Conservation (phyloP, 2,329 filamentous ascomycete genomes). For the Aureobasidium lini region DNA sequence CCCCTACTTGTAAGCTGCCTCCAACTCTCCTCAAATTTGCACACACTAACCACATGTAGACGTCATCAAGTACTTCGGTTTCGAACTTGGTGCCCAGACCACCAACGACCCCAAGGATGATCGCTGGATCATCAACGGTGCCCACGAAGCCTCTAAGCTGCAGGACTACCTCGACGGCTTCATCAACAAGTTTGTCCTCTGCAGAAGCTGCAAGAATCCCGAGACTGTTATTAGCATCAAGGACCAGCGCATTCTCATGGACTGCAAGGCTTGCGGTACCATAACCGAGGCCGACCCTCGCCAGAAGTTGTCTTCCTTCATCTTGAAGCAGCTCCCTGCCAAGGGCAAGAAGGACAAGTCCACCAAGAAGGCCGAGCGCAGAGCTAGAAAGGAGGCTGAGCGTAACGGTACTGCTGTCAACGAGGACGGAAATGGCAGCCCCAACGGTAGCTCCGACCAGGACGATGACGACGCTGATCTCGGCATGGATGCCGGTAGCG, state of each 20-base stretch:
- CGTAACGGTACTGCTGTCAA: slow-evolving; percentile 42
- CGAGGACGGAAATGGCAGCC: slow-evolving; percentile 52
- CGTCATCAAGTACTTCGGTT: slow-evolving; percentile 99
- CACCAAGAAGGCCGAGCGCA: slow-evolving; percentile 78
- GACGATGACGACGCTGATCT: slow-evolving; percentile 58
- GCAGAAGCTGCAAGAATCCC: slow-evolving; percentile 99
- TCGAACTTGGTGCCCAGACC: slow-evolving; percentile 96
- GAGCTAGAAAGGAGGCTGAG: slow-evolving; percentile 69
- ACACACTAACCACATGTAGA: slow-evolving; percentile 35
- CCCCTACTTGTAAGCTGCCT: slow-evolving; percentile 57
- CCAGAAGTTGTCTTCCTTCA: slow-evolving; percentile 94
- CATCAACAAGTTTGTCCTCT: slow-evolving; percentile 97
- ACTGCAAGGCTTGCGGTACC: slow-evolving; percentile 98
- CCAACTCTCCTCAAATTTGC: neutral
- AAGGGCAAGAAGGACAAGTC: slow-evolving; percentile 95
- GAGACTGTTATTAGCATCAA: slow-evolving; percentile 96
- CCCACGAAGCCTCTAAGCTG: slow-evolving; percentile 88
- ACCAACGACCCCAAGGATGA: slow-evolving; percentile 96
- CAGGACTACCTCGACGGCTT: slow-evolving; percentile 98
- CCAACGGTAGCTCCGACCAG: slow-evolving; percentile 53
- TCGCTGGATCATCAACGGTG: slow-evolving; percentile 99
- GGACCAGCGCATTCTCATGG: slow-evolving; percentile 74
- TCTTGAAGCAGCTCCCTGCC: slow-evolving; percentile 92
- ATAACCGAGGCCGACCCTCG: slow-evolving; percentile 85
- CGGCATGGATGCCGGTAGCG: slow-evolving; percentile 66